A percentile compares a stretch with the other conserved stretches of the same genome.
phyloP scores from a whole-genome alignment of 495 filamentous ascomycete species.

The Jackrogersella minutella region DNA sequence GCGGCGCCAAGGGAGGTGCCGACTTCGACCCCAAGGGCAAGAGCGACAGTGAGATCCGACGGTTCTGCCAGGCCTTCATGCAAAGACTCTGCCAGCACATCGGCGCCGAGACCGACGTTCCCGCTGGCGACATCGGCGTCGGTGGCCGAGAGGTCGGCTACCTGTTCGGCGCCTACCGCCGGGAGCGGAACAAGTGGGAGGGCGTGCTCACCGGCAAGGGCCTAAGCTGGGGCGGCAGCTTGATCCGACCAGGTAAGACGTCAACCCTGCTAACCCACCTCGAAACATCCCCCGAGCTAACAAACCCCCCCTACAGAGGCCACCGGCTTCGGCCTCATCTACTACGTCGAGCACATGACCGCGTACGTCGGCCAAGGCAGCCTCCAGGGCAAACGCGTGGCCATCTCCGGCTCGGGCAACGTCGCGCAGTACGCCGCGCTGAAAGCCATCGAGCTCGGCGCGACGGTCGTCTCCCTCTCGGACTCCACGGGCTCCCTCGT shows the following conservation, averaged over 20 bases:
- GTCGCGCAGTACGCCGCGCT: slow-evolving; percentile 98
- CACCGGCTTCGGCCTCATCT: slow-evolving; percentile 95
- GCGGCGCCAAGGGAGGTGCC: slow-evolving; percentile 96
- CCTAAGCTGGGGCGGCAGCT: slow-evolving; percentile 85
- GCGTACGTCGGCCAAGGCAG: slow-evolving; percentile 84
- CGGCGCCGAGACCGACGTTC: slow-evolving; percentile 93
- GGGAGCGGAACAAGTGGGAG: slow-evolving; percentile 87
- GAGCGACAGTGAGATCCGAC: slow-evolving; percentile 94
- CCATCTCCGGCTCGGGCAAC: slow-evolving; percentile 97
- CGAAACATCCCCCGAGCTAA: slow-evolving; percentile 1
- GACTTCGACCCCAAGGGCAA: slow-evolving; percentile 99
- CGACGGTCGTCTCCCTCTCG: slow-evolving; percentile 90
- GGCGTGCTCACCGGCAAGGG: slow-evolving; percentile 96
- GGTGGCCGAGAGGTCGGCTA: slow-evolving; percentile 89
- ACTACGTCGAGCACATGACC: slow-evolving; percentile 98
- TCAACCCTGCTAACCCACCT: neutral
- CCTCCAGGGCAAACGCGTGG: slow-evolving; percentile 91
- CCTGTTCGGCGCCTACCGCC: slow-evolving; percentile 95
- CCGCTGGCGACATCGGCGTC: slow-evolving; percentile 94
- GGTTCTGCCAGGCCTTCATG: slow-evolving; percentile 98
- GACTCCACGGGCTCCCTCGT: slow-evolving; percentile 89
- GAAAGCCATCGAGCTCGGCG: slow-evolving; percentile 96
- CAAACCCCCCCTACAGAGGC: slow-evolving; percentile 64
- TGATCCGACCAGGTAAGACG: slow-evolving; percentile 78
- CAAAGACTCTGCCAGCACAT: slow-evolving; percentile 93